Percentiles rank a stretch among this genome's conserved stretches.
These are phyloP conservation scores for Quercus berberidifolia DNA, from an alignment of 306 rosid species.

Conservation along the genomic window DNA sequence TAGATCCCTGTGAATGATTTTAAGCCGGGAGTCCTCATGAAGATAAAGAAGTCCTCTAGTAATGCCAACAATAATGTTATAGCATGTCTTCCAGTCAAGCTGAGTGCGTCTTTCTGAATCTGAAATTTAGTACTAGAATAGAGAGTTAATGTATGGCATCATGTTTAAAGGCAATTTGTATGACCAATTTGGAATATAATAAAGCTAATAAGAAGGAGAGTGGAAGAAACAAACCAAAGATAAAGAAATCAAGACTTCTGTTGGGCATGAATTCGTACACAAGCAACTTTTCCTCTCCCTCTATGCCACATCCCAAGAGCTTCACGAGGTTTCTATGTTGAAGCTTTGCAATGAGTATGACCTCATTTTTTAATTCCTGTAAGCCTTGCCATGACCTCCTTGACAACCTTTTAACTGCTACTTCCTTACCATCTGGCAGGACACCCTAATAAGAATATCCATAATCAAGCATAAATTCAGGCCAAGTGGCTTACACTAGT, in stretches of 20 bases:
- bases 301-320: constrained; percentile 34
- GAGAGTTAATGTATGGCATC: not conserved
- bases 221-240: constrained; percentile 25
- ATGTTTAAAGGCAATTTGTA: not conserved
- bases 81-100: constrained; percentile 11
- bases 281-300: constrained; percentile 28
- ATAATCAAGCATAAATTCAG: not conserved
- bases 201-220: not conserved
- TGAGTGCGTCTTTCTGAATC: constrained; percentile 17
- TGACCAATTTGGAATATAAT: not conserved
- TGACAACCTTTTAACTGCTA: constrained; percentile 38
- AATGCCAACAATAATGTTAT: constrained; percentile 21
- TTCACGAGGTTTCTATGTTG: constrained; percentile 40
- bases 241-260: constrained; percentile 25
- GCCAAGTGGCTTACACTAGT: too few relatives aligned
- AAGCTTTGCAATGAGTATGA: constrained; percentile 30
- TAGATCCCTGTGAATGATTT: constrained; percentile 31
- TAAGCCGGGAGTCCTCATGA: constrained; percentile 27
- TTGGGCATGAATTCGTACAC: constrained; percentile 41
- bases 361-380: constrained; percentile 35
- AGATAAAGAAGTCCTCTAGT: constrained; percentile 29
- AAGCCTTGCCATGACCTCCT: constrained; percentile 35
- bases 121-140: not conserved
- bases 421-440: constrained; percentile 26
- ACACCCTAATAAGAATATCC: constrained; percentile 20